Base-by-base conservation (phyloP, 257 asterid species). In the Solanum pinnatisectum region DNA sequence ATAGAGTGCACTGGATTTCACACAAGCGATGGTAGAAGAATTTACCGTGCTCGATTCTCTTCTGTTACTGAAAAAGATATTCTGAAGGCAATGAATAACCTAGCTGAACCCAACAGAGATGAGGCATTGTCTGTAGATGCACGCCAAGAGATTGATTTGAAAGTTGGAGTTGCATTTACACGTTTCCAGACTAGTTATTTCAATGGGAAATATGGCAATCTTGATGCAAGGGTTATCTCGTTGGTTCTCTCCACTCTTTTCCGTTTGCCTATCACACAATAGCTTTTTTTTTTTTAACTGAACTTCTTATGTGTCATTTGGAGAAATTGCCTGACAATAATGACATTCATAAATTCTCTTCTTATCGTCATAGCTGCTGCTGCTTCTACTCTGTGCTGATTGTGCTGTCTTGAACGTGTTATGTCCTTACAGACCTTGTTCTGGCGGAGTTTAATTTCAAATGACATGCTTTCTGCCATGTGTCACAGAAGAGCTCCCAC, bases 151-250 rank as follows among this genome's bases (percentile, higher is more conserved):
- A 96, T 96, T 88, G 99, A 96, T 93, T 92, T 96, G 94, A 96
- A 96, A 95, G 99, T 96, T 90, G 99, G 99, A 90, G 98, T 96
- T 89, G 94, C 99, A 91, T 96, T 96, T 92, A 96, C 99, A 72
- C 92, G 99, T 86, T 96, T 95, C 88, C 99, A 96, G 89, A 96
- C 99, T 18, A 90, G 97, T 91, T 96, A 92, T 93, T 96, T 96
- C 94, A 95, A 95, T 84, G 99, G 99, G 73, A 96, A 96, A 94
- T 96, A 96, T 89, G 99, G 99, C 89, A 96, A 96, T 95, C 98
- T 96, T 89, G 99, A 96, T 91, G 91, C 99, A 88, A 94, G 98
- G 91, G 99, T 96, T 87, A 95, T 96, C 93, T 96, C 99, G 98
- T 95, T 16, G 92, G 95, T 94, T 88, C 90, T 92, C 88, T 92